Percentiles rank a stretch among this genome's conserved stretches.
phyloP scores from a whole-genome alignment of 2,329 filamentous ascomycete genomes.

The Rhynchosporium graminicola region DNA sequence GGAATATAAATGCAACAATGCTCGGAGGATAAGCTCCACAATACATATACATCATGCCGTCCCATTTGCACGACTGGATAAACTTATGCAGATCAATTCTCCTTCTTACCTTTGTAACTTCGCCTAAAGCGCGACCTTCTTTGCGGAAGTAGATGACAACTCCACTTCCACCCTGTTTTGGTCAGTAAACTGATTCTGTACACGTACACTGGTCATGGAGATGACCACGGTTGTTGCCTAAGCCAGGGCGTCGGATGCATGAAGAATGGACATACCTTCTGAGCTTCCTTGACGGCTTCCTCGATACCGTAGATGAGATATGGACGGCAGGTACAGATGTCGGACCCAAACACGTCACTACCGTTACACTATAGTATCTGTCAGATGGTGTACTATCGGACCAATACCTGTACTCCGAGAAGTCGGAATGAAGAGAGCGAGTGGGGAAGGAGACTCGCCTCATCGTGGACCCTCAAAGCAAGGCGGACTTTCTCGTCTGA shows the following conservation, averaged over 20 bases:
- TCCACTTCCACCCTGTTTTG: conserved; percentile 32
- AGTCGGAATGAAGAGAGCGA: background rate
- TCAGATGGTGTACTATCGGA: conserved; percentile 27
- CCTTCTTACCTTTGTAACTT: conserved; percentile 58
- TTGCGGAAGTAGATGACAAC: conserved; percentile 96
- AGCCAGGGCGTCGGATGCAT: background rate
- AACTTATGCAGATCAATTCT: background rate
- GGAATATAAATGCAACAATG: conserved; percentile 24
- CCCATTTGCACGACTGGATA: conserved; percentile 59
- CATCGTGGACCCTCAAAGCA: conserved; percentile 81
- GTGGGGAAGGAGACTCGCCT: conserved; percentile 31
- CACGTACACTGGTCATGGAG: background rate
- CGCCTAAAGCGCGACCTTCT: conserved; percentile 89
- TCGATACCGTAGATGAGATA: conserved; percentile 97
- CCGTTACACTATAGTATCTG: conserved; percentile 72
- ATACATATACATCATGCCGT: conserved; percentile 60
- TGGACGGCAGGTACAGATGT: conserved; percentile 95
- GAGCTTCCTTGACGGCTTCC: conserved; percentile 95
- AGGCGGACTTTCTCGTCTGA: conserved; percentile 79
- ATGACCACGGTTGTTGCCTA: background rate
- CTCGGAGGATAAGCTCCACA: conserved; percentile 21
- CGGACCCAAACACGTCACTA: conserved; percentile 94
- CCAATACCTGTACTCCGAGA: conserved; percentile 4
- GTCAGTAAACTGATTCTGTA: background rate
- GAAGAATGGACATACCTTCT: conserved; percentile 52